phyloP scores from a whole-genome alignment of 441 rosid genomes.

The Bocquillonia castaneifolia region DNA sequence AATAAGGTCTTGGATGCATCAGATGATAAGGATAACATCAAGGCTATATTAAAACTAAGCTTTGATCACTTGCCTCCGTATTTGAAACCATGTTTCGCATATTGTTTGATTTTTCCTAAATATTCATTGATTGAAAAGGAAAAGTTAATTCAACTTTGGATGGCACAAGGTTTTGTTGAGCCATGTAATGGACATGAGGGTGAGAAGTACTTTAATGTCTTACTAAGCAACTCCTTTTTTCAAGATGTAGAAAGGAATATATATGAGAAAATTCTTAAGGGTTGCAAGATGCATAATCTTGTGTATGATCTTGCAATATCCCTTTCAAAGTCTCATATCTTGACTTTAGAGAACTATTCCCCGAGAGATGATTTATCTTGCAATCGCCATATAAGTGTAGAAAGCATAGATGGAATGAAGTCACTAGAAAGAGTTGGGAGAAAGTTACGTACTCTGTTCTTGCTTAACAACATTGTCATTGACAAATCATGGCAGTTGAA shows the following conservation, averaged over 20 bases:
- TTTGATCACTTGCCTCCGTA: neutral
- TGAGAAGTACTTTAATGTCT: slow-evolving; percentile 2
- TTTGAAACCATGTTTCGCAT: neutral
- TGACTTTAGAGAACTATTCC: no score
- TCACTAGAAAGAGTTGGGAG: neutral
- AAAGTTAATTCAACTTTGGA: neutral
- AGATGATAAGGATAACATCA: neutral
- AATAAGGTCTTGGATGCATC: neutral
- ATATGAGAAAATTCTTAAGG: neutral
- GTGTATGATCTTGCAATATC: slow-evolving; percentile 24
- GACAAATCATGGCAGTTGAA: neutral
- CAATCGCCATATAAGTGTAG: neutral
- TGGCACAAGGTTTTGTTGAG: neutral
- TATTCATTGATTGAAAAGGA: neutral
- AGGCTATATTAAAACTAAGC: slow-evolving; percentile 3
- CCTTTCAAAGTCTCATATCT: no score
- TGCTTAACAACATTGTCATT: neutral
- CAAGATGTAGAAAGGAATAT: neutral
- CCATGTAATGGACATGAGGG: neutral
- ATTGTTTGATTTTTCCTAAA: no score
- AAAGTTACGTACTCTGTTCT: slow-evolving; percentile 9
- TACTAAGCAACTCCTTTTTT: neutral
- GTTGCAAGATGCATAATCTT: slow-evolving; percentile 32
- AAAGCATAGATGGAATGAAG: neutral
- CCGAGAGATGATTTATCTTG: neutral